These are phyloP conservation scores for Ampelomyces quisqualis DNA, from an alignment of 2,329 filamentous ascomycete species.

Conservation along the genomic window DNA sequence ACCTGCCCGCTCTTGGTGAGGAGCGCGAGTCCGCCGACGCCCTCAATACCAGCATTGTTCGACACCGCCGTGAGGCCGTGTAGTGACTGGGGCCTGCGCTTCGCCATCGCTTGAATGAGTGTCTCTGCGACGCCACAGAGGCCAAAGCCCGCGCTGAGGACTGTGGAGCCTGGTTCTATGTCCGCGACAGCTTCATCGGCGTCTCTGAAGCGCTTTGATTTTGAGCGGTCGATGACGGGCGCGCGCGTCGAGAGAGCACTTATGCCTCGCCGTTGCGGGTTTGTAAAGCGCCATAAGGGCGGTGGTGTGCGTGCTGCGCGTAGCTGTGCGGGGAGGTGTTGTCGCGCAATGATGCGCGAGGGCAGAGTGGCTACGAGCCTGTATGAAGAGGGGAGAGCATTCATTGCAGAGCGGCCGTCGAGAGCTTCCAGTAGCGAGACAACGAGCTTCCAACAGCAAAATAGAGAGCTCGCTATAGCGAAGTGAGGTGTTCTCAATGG, in stretches of 20 bases:
- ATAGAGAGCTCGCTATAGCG: constrained; percentile 32
- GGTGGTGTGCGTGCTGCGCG: constrained; percentile 19
- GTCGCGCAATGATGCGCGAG: constrained; percentile 29
- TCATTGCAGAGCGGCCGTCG: constrained; percentile 35
- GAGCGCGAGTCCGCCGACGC: constrained; percentile 64
- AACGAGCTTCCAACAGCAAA: constrained; percentile 32
- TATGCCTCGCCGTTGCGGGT: constrained; percentile 27
- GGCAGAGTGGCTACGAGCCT: constrained; percentile 33
- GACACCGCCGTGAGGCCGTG: constrained; percentile 68
- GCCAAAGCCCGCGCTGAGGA: constrained; percentile 44
- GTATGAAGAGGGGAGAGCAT: constrained; percentile 30
- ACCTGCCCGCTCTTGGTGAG: constrained; percentile 71
- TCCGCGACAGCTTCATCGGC: constrained; percentile 44
- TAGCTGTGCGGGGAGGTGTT: constrained; percentile 31
- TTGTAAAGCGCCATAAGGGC: constrained; percentile 24
- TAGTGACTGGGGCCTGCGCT: constrained; percentile 32
- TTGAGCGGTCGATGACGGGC: constrained; percentile 38
- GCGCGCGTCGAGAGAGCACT: constrained; percentile 24
- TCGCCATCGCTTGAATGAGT: constrained; percentile 40
- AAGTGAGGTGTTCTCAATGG: background rate
- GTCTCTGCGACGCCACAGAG: constrained; percentile 45
- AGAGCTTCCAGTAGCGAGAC: constrained; percentile 28
- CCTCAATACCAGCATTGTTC: constrained; percentile 75
- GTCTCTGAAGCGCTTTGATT: constrained; percentile 41
- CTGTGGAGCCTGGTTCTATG: constrained; percentile 39